phyloP scores from a whole-genome alignment of 257 asterid genomes.

The Jacaranda copaia region DNA sequence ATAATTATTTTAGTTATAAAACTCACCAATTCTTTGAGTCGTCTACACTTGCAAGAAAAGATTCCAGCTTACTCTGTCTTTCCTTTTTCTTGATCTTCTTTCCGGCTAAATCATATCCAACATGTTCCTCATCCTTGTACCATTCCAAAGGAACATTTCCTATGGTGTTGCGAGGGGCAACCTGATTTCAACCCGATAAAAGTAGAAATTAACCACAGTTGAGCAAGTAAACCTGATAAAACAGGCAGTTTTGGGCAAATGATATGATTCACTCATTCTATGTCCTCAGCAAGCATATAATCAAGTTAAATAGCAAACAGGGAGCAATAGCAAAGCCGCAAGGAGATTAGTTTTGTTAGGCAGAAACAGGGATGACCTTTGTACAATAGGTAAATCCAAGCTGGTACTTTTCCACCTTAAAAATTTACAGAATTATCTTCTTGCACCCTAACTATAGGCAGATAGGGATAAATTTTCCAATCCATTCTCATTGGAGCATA shows the following conservation, averaged over 20 bases:
- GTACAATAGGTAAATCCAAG: slow-evolving; percentile 13
- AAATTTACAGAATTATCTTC: background rate
- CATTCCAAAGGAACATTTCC: slow-evolving; percentile 89
- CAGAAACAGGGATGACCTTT: slow-evolving; percentile 8
- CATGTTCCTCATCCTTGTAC: slow-evolving; percentile 95
- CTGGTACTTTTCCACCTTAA: background rate
- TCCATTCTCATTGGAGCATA: background rate
- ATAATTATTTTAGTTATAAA: slow-evolving; percentile 14
- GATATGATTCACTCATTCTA: background rate
- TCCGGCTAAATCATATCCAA: slow-evolving; percentile 88
- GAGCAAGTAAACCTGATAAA: slow-evolving; percentile 26
- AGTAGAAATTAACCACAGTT: slow-evolving; percentile 25
- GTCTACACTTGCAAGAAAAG: slow-evolving; percentile 81
- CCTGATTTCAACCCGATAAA: slow-evolving; percentile 50
- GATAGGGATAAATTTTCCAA: background rate
- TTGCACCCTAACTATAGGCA: background rate
- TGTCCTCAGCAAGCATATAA: background rate
- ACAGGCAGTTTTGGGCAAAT: background rate
- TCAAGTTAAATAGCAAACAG: background rate
- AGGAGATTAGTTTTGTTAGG: slow-evolving; percentile 9
- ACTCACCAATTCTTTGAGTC: slow-evolving; percentile 84
- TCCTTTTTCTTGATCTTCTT: slow-evolving; percentile 94
- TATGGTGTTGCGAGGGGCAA: slow-evolving; percentile 88
- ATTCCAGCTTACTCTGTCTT: slow-evolving; percentile 75
- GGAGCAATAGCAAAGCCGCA: slow-evolving; percentile 10